A percentile compares a stretch with the other conserved stretches of the same genome.
Conservation (phyloP, 345 rosid species). For the Heritiera littoralis region DNA sequence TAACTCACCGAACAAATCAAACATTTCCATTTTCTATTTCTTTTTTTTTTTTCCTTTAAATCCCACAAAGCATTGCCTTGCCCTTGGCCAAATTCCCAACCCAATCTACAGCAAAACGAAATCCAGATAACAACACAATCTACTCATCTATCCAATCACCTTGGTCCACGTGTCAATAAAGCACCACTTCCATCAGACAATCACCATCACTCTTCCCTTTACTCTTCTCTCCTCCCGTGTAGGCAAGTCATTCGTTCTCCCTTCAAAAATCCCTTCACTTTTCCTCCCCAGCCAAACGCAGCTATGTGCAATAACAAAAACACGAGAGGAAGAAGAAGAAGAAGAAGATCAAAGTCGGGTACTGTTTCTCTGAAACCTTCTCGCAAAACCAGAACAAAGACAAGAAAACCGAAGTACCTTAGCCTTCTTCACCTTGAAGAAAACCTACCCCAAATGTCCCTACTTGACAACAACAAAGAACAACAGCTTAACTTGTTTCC, state of each 20-base stretch:
- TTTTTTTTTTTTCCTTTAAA: no score
- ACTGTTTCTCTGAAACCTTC: conserved; percentile 31
- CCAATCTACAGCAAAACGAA: conserved; percentile 30
- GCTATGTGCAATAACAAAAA: conserved; percentile 28
- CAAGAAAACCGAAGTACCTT: conserved; percentile 67
- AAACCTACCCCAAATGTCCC: conserved; percentile 1
- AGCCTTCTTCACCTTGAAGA: conserved; percentile 44
- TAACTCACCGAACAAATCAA: no score
- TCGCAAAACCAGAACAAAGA: conserved; percentile 55
- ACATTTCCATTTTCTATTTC: no score
- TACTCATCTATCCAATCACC: conserved; percentile 29
- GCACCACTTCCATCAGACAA: not conserved
- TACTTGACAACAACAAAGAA: not conserved
- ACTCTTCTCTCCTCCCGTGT: conserved; percentile 3
- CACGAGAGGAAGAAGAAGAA: conserved; percentile 22
- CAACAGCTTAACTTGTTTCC: conserved; percentile 45
- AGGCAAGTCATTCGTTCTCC: not conserved
- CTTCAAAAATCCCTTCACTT: no score
- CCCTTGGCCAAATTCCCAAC: no score
- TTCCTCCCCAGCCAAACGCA: not conserved
- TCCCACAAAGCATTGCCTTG: no score
- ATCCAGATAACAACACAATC: conserved; percentile 65
- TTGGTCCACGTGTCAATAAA: conserved; percentile 42
- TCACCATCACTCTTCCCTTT: conserved; percentile 23
- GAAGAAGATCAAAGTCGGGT: conserved; percentile 23